Base-by-base conservation (phyloP, 495 filamentous ascomycete genomes). In the Xylaria longipes region DNA sequence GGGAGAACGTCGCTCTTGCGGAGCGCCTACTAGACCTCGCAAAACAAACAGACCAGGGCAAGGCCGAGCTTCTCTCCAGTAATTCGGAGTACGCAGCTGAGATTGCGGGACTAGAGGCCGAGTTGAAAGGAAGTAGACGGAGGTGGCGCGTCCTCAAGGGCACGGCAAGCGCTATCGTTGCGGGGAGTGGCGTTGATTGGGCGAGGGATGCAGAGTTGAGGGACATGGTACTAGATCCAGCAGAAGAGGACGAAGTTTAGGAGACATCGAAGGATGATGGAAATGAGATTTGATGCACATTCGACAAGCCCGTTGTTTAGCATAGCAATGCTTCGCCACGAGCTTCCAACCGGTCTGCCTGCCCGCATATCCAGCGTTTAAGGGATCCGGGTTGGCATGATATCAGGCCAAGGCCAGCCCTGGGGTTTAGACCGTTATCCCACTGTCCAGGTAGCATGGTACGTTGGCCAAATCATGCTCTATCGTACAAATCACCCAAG, bases 101-200 rank as follows among this genome's bases (percentile, higher is more conserved):
- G 72, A 80, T 94, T 15, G 80, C 85, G 25, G 79, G 74, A n/a
- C 77, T 90, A 14, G 89, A 93, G 68, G 78, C 74, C 20, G 84
- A 91, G 33, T 77, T 90, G 48, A 87, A 84, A 72, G 80, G 80
- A 20, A 88, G 87, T 71, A 87, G 86, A 72, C 87, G 89, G 56
- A 82, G 84, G 74, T 93, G 91, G 91, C 89, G 89, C 64, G 87
- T 89, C 46, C 88, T 95, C 82, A 94, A 95, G 80, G 91, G 86
- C 48, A 87, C 93, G 33, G 85, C 91, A 15, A 91, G 90, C 67
- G 92, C 89, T 5, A 85, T 93, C 46, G 87, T 97, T 41, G 93
- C 91, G 29, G 93, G 91, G 8, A 97, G 94, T 78, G 94, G 94
- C 54, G 81, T 96, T 43, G 88, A 97, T 73, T 97, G 94, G 94